phyloP scores from a whole-genome alignment of 768 basidiomycete species.

The Boletus pseudopeckii region DNA sequence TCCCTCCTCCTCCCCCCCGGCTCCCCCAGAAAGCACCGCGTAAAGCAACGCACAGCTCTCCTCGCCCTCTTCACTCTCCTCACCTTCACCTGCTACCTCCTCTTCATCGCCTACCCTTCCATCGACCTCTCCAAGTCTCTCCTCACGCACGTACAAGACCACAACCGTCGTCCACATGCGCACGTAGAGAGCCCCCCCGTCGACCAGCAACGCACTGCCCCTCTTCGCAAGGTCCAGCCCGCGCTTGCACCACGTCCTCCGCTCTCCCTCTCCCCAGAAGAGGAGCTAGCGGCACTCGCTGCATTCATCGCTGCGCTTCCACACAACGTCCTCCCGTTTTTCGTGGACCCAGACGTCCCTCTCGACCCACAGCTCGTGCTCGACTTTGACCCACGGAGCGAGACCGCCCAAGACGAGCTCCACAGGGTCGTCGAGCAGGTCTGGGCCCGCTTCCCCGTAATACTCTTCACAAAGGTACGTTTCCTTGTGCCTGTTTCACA shows the following conservation, averaged over 20 bases:
- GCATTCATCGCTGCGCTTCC: slow-evolving; percentile 71
- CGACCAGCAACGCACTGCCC: slow-evolving; percentile 23
- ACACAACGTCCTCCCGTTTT: slow-evolving; percentile 68
- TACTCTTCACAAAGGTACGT: slow-evolving; percentile 68
- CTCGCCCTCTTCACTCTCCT: slow-evolving; percentile 52
- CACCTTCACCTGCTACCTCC: slow-evolving; percentile 51
- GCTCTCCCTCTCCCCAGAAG: slow-evolving; percentile 44
- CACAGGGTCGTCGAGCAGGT: slow-evolving; percentile 56
- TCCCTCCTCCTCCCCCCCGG: slow-evolving; percentile 33
- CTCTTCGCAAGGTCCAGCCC: slow-evolving; percentile 16
- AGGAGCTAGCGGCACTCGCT: slow-evolving; percentile 74
- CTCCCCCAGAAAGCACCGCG: slow-evolving; percentile 33
- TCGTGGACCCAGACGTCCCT: slow-evolving; percentile 58
- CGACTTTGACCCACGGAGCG: slow-evolving; percentile 75
- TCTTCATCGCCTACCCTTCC: slow-evolving; percentile 47
- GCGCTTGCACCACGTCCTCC: slow-evolving; percentile 31
- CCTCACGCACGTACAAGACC: slow-evolving; percentile 24
- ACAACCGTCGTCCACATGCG: not conserved
- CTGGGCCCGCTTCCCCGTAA: slow-evolving; percentile 71
- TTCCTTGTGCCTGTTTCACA: not conserved
- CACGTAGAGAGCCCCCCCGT: slow-evolving; percentile 24
- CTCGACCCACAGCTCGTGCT: slow-evolving; percentile 81
- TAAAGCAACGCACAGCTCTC: slow-evolving; percentile 51
- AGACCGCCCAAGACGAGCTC: slow-evolving; percentile 60
- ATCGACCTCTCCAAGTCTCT: slow-evolving; percentile 36